Evolutionary conservation across 2,329 filamentous ascomycete species (phyloP).

Genomic region (Rutstroemia sp.): DNA sequence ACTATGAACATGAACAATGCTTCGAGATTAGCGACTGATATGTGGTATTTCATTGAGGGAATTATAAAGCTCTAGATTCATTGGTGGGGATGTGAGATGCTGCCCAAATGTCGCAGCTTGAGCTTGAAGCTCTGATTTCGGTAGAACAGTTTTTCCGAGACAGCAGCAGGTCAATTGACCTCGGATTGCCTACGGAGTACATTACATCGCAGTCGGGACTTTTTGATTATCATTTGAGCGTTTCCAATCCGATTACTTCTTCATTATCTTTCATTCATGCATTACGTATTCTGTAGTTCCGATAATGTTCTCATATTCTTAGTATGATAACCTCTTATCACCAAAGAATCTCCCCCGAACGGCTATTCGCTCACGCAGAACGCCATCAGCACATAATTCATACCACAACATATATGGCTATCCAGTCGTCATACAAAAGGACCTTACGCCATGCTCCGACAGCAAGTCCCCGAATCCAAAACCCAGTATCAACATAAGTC

Average conservation of each 20-base stretch:
- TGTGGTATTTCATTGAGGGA: neutral
- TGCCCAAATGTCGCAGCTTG: neutral
- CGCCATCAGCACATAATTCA: conserved; percentile 1
- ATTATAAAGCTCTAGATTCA: neutral
- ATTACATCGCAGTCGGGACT: too few relatives aligned
- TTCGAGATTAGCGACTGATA: neutral
- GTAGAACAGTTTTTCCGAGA: conserved; percentile 6
- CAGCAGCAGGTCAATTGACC: neutral
- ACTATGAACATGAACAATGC: neutral
- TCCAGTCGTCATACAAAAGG: neutral
- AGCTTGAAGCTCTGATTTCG: conserved; percentile 1
- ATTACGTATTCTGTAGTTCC: neutral
- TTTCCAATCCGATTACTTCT: neutral
- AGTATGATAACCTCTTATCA: neutral
- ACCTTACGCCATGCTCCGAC: conserved; percentile 2
- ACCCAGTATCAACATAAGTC: conserved; percentile 3
- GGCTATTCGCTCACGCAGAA: conserved; percentile 2
- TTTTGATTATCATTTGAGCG: neutral
- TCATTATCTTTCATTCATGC: neutral
- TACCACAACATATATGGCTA: conserved; percentile 5
- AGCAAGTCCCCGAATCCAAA: neutral
- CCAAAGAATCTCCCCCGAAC: neutral
- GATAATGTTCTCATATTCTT: neutral
- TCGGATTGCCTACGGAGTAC: too few relatives aligned
- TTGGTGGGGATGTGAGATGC: neutral